Evolutionary conservation across 2,329 filamentous ascomycete genomes (phyloP).

Genomic region (Monosporascus sp.): DNA sequence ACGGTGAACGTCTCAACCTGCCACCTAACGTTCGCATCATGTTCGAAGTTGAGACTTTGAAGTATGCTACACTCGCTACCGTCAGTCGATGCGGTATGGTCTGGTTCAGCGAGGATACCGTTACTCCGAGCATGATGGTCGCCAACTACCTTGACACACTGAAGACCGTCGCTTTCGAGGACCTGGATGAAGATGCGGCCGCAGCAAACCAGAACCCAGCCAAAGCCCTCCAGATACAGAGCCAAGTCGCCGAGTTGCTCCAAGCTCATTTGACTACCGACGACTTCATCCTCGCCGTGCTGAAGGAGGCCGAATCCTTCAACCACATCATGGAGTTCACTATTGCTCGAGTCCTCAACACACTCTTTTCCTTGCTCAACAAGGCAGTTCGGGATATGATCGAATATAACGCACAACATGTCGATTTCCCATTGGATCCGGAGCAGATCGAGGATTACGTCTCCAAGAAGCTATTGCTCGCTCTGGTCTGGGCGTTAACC

Average conservation of each 20-base stretch:
- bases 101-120: constrained; percentile 98
- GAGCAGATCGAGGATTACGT: constrained; percentile 87
- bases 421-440: constrained; percentile 86
- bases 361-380: constrained; percentile 90
- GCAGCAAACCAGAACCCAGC: constrained; percentile 69
- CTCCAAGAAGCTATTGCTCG: constrained; percentile 88
- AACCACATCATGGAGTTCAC: constrained; percentile 99
- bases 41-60: constrained; percentile 98
- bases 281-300: constrained; percentile 71
- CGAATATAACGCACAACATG: constrained; percentile 91
- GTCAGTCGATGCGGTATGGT: constrained; percentile 99
- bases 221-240: constrained; percentile 74
- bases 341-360: constrained; percentile 80
- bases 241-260: constrained; percentile 73
- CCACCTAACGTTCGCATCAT: constrained; percentile 96
- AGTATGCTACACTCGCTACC: constrained; percentile 96
- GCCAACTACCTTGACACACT: constrained; percentile 83
- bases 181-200: constrained; percentile 87
- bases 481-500: constrained; percentile 90
- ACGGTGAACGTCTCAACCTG: constrained; percentile 93
- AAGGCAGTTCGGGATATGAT: constrained; percentile 88
- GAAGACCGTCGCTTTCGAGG: constrained; percentile 80
- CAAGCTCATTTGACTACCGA: constrained; percentile 70
- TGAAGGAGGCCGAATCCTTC: constrained; percentile 70
- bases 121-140: constrained; percentile 89